phyloP scores from a whole-genome alignment of 495 filamentous ascomycete species.

The Saxophila tyrrhenica region DNA sequence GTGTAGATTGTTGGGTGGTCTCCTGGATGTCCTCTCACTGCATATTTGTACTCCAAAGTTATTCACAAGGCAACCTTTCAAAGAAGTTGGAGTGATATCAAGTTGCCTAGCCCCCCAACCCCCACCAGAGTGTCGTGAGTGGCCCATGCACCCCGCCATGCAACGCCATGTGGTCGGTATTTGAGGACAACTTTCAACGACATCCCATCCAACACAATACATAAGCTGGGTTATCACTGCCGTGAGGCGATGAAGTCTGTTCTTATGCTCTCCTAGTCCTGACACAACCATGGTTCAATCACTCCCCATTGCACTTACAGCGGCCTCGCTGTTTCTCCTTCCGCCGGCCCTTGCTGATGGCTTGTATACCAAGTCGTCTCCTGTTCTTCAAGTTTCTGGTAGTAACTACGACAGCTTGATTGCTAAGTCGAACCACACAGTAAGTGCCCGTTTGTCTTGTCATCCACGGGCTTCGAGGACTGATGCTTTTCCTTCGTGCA shows the following conservation, averaged over 20 bases:
- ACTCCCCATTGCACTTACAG: background rate
- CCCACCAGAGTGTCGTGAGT: too few relatives aligned
- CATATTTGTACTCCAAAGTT: too few relatives aligned
- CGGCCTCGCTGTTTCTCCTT: constrained; percentile 42
- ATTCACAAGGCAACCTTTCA: too few relatives aligned
- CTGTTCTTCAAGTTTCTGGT: constrained; percentile 75
- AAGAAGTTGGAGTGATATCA: background rate
- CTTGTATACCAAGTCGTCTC: constrained; percentile 76
- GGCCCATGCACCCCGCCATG: too few relatives aligned
- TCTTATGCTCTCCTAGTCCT: too few relatives aligned
- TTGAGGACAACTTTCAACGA: background rate
- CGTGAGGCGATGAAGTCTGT: background rate
- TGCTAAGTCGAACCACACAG: constrained; percentile 83
- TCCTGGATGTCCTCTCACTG: background rate
- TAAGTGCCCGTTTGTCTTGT: constrained; percentile 57
- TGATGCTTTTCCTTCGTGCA: background rate
- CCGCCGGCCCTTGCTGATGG: constrained; percentile 53
- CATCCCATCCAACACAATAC: background rate
- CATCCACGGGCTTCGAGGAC: too few relatives aligned
- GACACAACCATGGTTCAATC: background rate
- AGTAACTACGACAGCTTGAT: constrained; percentile 78
- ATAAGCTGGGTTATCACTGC: background rate
- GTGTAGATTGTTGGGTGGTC: background rate
- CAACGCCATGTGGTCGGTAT: background rate
- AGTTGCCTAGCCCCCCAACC: constrained; percentile 1